Evolutionary conservation across 2,329 filamentous ascomycete species (phyloP).

Genomic region (Trichophyton simii): DNA sequence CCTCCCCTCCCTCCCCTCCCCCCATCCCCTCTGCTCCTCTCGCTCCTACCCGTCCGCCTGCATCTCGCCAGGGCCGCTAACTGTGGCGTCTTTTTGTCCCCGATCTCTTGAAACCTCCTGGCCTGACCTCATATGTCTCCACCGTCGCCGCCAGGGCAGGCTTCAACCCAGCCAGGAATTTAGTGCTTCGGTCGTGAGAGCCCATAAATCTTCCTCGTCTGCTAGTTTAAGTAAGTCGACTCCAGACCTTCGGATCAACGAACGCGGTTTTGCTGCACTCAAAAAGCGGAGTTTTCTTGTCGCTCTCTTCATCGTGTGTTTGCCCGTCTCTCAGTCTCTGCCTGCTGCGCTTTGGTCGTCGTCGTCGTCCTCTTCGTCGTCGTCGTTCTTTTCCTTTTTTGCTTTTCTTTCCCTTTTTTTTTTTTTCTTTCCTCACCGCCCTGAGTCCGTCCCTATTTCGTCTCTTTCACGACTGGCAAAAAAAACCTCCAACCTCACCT

Average conservation of each 20-base stretch:
- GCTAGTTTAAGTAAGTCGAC: not conserved
- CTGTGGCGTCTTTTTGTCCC: not conserved
- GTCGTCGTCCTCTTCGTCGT: not conserved
- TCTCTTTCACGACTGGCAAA: not conserved
- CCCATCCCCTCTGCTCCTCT: not conserved
- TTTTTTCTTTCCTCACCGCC: not conserved
- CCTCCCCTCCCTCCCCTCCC: too few species aligned
- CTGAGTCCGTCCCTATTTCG: not conserved
- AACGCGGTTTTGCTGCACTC: not conserved
- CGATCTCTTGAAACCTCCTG: constrained; percentile 3
- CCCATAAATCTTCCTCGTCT: not conserved
- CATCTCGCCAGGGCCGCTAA: not conserved
- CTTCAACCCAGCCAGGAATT: constrained; percentile 1
- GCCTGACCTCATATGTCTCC: constrained; percentile 2
- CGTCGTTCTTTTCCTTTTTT: not conserved
- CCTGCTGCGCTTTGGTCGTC: not conserved
- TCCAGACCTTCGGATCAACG: not conserved
- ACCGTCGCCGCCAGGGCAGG: constrained; percentile 1
- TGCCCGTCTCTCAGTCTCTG: too few species aligned
- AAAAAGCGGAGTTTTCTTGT: not conserved
- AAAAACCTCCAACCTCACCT: not conserved
- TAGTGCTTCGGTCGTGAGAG: not conserved
- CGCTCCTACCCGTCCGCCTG: not conserved
- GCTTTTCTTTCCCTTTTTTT: not conserved
- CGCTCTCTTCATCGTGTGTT: not conserved